Evolutionary conservation across 768 basidiomycete species (phyloP), one percentile per base, ranked within the genome.

Genomic region (Amanita phalloides): DNA sequence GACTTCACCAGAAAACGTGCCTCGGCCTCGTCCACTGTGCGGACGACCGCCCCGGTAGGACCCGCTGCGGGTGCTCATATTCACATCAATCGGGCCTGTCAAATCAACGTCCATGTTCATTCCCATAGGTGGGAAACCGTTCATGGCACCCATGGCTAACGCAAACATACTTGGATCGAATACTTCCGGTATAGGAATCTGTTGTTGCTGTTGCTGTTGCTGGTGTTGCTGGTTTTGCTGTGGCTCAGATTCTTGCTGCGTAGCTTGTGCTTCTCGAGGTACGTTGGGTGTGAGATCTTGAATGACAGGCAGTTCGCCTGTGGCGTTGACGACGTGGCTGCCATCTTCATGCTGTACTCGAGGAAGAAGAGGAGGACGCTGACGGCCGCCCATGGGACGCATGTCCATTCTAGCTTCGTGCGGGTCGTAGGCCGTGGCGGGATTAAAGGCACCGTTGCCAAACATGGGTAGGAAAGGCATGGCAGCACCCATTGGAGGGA

Each of bases 321-420:
- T 79, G 1, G 70, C 66, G 63, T 69, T 62, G 44, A 68, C 54
- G 32, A 69, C 61, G 48, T 71, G 68, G 45, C 60, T 71, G 45
- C 69, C 74, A 53, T 77, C 78, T 56, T 81, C 80, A 53, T 75
- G 74, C 52, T 74, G 75, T 44, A 69, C 61, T 58, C 83, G 75
- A 49, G 78, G 73, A 33, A 85, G 66, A 14, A 82, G 60, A 30
- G 84, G 75, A 14, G 82, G 70, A 11, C 84, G 82, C 53, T 72
- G 71, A 25, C 64, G 63, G 41, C 71, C 69, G n/a, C 66, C 61
- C 42, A 60, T 59, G 2, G 79, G 78, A 53, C 82, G 78, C 79
- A 89, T 85, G 57, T 89, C 88, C 80, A 90, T 87, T 43, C 78
- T 79, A 9, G 84, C 70, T 61, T 90, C 84, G 62, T 84, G 78